phyloP scores from a whole-genome alignment of 306 rosid genomes.

The Acacia confusa region DNA sequence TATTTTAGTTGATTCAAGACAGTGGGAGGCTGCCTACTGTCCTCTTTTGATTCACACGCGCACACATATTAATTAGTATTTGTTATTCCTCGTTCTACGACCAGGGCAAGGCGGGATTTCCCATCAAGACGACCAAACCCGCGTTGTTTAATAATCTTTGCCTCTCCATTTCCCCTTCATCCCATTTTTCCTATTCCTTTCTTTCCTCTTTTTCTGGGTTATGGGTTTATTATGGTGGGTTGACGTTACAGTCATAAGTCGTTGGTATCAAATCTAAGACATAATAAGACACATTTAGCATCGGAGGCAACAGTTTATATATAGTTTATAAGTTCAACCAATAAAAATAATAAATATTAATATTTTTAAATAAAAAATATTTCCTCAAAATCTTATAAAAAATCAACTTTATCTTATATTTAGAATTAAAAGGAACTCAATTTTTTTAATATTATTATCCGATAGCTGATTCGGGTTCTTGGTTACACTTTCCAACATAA shows the following conservation, averaged over 20 bases:
- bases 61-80: no score
- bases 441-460: no score
- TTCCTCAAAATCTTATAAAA: no score
- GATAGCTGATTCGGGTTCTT: accelerated
- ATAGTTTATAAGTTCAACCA: no score
- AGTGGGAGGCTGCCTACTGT: not conserved
- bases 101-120: not conserved
- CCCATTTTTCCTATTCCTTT: not conserved
- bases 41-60: not conserved
- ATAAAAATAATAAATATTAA: no score
- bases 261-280: no score
- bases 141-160: not conserved
- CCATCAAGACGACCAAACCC: not conserved
- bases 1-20: not conserved
- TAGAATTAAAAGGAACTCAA: no score
- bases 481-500: no score
- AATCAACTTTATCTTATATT: no score
- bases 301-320: no score
- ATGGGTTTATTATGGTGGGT: not conserved
- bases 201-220: not conserved
- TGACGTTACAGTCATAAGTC: not conserved
- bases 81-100: not conserved
- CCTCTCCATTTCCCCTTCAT: not conserved
- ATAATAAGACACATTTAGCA: no score
- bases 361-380: no score